Evolutionary conservation across 148 eudicot genomes (phyloP).

Genomic region (Beta vulgaris): DNA sequence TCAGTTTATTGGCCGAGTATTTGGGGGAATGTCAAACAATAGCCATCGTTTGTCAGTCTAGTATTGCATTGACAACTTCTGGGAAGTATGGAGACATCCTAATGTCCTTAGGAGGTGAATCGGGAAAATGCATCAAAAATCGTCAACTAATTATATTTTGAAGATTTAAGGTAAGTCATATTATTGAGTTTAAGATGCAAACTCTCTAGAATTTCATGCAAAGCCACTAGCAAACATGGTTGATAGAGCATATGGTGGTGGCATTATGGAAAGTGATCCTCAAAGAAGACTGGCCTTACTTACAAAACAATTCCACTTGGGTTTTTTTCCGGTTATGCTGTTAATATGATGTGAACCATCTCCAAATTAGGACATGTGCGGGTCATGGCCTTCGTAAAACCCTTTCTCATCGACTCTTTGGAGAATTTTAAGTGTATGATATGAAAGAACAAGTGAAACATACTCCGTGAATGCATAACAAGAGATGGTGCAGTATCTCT

Average conservation of each 20-base stretch:
- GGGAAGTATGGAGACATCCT: slow-evolving; percentile 38
- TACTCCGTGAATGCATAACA: slow-evolving; percentile 40
- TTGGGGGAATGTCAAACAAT: slow-evolving; percentile 71
- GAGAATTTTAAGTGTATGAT: slow-evolving; percentile 64
- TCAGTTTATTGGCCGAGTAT: slow-evolving; percentile 55
- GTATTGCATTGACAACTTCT: slow-evolving; percentile 29
- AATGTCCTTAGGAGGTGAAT: slow-evolving; percentile 25
- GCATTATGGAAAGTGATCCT: slow-evolving; percentile 18
- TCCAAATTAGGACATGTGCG: slow-evolving; percentile 26
- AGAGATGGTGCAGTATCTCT: slow-evolving; percentile 64
- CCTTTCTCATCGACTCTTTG: slow-evolving; percentile 60
- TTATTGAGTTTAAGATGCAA: no score
- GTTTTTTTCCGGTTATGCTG: slow-evolving; percentile 64
- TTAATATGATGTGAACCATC: slow-evolving; percentile 42
- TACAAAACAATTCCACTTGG: slow-evolving; percentile 38
- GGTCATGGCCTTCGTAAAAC: slow-evolving; percentile 70
- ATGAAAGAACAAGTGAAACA: slow-evolving; percentile 41
- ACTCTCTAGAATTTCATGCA: no score
- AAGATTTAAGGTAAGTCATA: slow-evolving; percentile 54
- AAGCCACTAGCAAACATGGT: no score
- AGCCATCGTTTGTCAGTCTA: slow-evolving; percentile 56
- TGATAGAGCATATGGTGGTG: slow-evolving; percentile 39
- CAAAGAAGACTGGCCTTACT: slow-evolving; percentile 46
- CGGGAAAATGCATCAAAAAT: slow-evolving; percentile 32
- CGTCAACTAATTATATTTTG: slow-evolving; percentile 48